phyloP scores from a whole-genome alignment of 2,329 filamentous ascomycete genomes.

The Ophiognomonia clavigignenti-juglandacearum region DNA sequence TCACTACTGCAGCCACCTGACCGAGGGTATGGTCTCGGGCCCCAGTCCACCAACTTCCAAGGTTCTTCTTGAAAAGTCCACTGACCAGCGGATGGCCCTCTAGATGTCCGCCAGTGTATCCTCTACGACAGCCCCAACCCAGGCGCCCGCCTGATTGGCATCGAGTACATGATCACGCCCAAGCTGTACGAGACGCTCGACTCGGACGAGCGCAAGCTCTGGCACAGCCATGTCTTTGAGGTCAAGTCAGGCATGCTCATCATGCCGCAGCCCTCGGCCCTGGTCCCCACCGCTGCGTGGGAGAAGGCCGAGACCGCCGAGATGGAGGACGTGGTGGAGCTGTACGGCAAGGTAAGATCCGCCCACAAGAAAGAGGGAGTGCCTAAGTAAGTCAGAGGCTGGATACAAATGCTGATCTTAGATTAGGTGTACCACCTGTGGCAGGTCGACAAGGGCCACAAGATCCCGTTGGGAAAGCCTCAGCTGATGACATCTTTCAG shows the following conservation, averaged over 20 bases:
- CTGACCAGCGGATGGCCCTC: background rate
- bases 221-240: constrained; percentile 74
- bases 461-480: constrained; percentile 46
- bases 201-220: constrained; percentile 64
- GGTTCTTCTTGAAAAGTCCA: too few relatives aligned
- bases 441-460: constrained; percentile 73
- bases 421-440: constrained; percentile 68
- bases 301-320: constrained; percentile 72
- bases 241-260: constrained; percentile 77
- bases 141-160: constrained; percentile 70
- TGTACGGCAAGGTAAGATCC: constrained; percentile 71
- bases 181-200: constrained; percentile 63
- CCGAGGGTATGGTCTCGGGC: too few relatives aligned
- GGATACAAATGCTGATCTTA: background rate
- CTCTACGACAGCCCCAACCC: constrained; percentile 69
- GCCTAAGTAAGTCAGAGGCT: too few relatives aligned
- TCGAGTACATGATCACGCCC: constrained; percentile 83
- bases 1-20: constrained; percentile 80
- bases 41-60: too few relatives aligned
- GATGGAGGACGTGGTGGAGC: constrained; percentile 68
- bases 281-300: constrained; percentile 60
- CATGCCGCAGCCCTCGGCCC: constrained; percentile 56
- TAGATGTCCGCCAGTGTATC: constrained; percentile 77
- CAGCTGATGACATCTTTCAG: constrained; percentile 52
- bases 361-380: too few relatives aligned